phyloP scores from a whole-genome alignment of 2,329 filamentous ascomycete species.

The Colletotrichum higginsianum region DNA sequence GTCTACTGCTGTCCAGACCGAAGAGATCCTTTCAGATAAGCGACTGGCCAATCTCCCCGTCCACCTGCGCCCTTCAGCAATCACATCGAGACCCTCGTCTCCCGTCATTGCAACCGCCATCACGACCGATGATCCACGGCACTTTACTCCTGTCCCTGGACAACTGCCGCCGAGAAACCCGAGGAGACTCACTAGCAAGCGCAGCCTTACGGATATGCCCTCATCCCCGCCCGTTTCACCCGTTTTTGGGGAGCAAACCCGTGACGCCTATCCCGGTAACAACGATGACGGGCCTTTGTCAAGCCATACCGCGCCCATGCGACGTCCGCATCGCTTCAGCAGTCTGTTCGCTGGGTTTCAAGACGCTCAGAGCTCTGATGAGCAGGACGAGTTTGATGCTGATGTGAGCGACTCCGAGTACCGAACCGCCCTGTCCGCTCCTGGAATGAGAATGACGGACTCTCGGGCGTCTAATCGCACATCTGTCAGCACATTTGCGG shows the following conservation, averaged over 20 bases:
- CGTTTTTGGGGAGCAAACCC: constrained; percentile 56
- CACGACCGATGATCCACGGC: constrained; percentile 54
- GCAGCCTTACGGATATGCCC: constrained; percentile 63
- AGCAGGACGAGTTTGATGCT: constrained; percentile 74
- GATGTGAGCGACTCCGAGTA: constrained; percentile 78
- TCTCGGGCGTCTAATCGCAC: constrained; percentile 59
- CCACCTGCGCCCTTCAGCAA: constrained; percentile 84
- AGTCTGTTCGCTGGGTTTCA: constrained; percentile 87
- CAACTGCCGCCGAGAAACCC: constrained; percentile 73
- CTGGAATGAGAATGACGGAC: constrained; percentile 63
- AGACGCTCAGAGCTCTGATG: constrained; percentile 78
- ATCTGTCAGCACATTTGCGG: constrained; percentile 52
- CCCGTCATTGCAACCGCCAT: constrained; percentile 57
- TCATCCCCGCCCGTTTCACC: constrained; percentile 57
- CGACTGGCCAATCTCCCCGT: constrained; percentile 81
- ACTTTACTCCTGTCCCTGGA: constrained; percentile 67
- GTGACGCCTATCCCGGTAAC: constrained; percentile 82
- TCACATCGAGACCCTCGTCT: constrained; percentile 73
- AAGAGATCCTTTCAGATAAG: constrained; percentile 88
- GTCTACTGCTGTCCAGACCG: constrained; percentile 81
- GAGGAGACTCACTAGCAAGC: constrained; percentile 64
- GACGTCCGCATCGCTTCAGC: constrained; percentile 81
- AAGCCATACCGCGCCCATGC: constrained; percentile 70
- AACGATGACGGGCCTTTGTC: constrained; percentile 85
- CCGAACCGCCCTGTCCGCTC: constrained; percentile 75